Evolutionary conservation across 495 filamentous ascomycete species (phyloP).

Genomic region (Aspergillus ostianus): DNA sequence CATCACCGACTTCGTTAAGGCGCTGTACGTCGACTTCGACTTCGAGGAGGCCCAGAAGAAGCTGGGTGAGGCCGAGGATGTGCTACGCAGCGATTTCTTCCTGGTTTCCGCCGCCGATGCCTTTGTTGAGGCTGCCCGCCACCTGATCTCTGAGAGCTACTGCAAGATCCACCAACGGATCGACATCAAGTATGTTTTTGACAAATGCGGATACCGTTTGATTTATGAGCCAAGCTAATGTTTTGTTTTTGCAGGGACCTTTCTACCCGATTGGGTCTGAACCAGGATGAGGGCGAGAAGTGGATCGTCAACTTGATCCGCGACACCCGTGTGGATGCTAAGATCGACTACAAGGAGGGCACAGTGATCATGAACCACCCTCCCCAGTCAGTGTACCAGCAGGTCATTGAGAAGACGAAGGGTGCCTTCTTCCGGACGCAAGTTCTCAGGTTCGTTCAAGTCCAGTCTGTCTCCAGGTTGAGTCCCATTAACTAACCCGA

Average conservation of each 20-base stretch:
- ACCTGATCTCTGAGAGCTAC: constrained; percentile 96
- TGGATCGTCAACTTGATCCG: constrained; percentile 99
- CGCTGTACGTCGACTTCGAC: constrained; percentile 95
- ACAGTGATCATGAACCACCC: constrained; percentile 99
- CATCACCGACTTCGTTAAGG: constrained; percentile 92
- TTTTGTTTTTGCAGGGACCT: constrained; percentile 59
- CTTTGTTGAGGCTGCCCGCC: constrained; percentile 91
- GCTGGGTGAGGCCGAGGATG: constrained; percentile 85
- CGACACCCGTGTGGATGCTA: constrained; percentile 94
- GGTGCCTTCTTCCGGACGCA: constrained; percentile 89
- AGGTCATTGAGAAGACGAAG: constrained; percentile 96
- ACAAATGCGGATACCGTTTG: not conserved
- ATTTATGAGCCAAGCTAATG: constrained; percentile 21
- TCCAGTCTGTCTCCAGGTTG: not conserved
- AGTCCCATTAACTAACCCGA: constrained; percentile 8
- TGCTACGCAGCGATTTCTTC: constrained; percentile 94
- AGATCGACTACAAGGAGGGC: constrained; percentile 98
- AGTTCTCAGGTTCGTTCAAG: constrained; percentile 56
- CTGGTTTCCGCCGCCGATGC: constrained; percentile 77
- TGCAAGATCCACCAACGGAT: constrained; percentile 99
- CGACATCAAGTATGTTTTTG: constrained; percentile 73
- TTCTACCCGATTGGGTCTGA: constrained; percentile 82
- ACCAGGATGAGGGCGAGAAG: constrained; percentile 94
- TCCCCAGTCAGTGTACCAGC: constrained; percentile 95
- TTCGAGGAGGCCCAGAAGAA: constrained; percentile 97